Conservation (phyloP, 345 rosid species). For the Ceriops zippeliana region DNA sequence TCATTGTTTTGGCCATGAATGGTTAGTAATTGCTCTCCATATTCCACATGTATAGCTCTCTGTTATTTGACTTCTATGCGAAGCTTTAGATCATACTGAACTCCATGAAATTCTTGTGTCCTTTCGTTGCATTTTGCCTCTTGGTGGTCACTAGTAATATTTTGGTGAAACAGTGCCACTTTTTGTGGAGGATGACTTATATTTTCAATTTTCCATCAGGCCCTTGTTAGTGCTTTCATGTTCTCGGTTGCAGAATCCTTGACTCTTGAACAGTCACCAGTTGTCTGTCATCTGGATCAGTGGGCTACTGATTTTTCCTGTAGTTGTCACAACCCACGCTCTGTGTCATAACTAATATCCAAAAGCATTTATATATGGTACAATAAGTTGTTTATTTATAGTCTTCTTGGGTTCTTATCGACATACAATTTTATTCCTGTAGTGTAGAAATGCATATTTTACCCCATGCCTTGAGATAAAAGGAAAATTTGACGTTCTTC, state of each 20-base stretch:
- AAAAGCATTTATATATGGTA: neutral
- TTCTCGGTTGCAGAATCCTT: no score
- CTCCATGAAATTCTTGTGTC: neutral
- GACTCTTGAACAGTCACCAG: no score
- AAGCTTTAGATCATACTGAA: neutral
- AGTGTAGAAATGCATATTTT: neutral
- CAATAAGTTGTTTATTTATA: neutral
- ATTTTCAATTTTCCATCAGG: no score
- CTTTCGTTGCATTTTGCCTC: neutral
- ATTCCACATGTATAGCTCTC: neutral
- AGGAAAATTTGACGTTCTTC: constrained; percentile 11
- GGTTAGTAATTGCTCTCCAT: constrained; percentile 41
- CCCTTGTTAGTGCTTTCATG: no score
- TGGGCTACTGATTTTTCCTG: neutral
- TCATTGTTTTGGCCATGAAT: constrained; percentile 74
- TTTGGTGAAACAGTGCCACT: neutral
- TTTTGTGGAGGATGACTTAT: no score
- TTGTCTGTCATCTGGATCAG: neutral
- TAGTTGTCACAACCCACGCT: neutral
- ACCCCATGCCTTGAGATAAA: neutral
- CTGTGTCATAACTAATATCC: neutral
- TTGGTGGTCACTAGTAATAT: constrained; percentile 4
- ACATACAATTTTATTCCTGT: neutral
- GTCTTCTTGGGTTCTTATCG: neutral
- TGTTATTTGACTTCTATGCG: neutral